A percentile compares a stretch with the other conserved stretches of the same genome.
phyloP scores from a whole-genome alignment of 148 eudicot species.

The Camellia lanceoleosa region DNA sequence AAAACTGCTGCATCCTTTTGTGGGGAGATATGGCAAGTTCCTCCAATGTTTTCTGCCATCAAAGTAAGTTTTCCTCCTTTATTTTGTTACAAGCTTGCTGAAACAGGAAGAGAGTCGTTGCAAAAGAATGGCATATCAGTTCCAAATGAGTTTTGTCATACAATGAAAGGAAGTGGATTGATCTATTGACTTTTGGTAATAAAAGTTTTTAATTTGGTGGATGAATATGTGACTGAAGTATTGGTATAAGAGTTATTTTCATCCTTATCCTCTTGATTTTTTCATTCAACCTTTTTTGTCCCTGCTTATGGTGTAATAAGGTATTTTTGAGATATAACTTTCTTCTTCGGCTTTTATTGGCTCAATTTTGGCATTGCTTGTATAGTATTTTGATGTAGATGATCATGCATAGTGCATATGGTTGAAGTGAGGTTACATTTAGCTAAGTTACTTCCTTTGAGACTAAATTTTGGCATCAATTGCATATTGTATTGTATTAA shows the following conservation, averaged over 20 bases:
- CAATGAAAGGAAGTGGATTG: neutral
- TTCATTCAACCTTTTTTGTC: no score
- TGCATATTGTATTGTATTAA: no score
- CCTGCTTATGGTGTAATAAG: no score
- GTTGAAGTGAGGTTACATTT: no score
- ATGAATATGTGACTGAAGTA: neutral
- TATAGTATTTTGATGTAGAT: no score
- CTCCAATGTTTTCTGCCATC: constrained; percentile 99
- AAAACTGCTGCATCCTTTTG: constrained; percentile 77
- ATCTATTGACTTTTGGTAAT: neutral
- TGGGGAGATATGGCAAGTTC: constrained; percentile 99
- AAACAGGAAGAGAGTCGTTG: neutral
- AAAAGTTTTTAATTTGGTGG: neutral
- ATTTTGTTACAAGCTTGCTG: neutral
- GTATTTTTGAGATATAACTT: no score
- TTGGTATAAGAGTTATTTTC: neutral
- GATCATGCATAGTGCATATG: no score
- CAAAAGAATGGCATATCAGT: neutral
- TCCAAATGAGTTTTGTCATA: neutral
- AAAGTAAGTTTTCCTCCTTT: constrained; percentile 51
- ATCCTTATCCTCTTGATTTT: no score
- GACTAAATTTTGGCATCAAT: no score
- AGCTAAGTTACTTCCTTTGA: no score
- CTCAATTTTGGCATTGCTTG: no score
- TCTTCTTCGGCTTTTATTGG: no score